These are phyloP conservation scores for Elaeagnus macrophylla DNA, from an alignment of 306 rosid genomes.

Conservation along the genomic window DNA sequence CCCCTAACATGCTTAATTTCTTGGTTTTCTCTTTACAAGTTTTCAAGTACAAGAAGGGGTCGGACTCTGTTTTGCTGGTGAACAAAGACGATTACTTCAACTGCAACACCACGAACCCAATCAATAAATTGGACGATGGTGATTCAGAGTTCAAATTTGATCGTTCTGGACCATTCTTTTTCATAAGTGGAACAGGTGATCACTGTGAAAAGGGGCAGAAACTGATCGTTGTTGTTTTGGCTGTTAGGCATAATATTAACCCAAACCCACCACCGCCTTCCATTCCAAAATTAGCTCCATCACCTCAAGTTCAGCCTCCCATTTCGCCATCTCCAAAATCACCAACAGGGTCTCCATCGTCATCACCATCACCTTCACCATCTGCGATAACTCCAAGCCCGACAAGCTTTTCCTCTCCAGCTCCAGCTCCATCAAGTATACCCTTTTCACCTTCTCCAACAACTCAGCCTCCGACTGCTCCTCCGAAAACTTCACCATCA, in stretches of 20 bases:
- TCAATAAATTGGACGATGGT: slow-evolving; percentile 53
- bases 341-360: background rate
- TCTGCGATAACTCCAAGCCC: background rate
- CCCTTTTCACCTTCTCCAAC: background rate
- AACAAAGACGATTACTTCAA: slow-evolving; percentile 48
- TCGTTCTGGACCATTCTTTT: slow-evolving; percentile 60
- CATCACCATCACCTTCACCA: slow-evolving; percentile 18
- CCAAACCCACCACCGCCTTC: background rate
- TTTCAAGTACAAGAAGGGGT: slow-evolving; percentile 60
- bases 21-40: slow-evolving; percentile 30
- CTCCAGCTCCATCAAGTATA: background rate
- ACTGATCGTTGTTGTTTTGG: slow-evolving; percentile 41
- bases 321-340: background rate
- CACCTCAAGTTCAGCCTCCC: slow-evolving; percentile 9
- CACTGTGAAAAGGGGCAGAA: slow-evolving; percentile 72
- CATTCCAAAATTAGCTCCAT: background rate
- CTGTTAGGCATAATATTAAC: slow-evolving; percentile 18
- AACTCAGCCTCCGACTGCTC: background rate
- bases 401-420: slow-evolving; percentile 1
- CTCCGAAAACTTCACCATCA: background rate
- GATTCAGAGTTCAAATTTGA: slow-evolving; percentile 46
- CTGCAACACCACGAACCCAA: slow-evolving; percentile 57
- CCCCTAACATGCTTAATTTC: background rate
- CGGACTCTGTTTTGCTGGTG: slow-evolving; percentile 66
- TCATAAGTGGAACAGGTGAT: slow-evolving; percentile 51